Evolutionary conservation across 495 filamentous ascomycete genomes (phyloP), one percentile per base, ranked within the genome.

Genomic region (Massariosphaeria phaeospora): DNA sequence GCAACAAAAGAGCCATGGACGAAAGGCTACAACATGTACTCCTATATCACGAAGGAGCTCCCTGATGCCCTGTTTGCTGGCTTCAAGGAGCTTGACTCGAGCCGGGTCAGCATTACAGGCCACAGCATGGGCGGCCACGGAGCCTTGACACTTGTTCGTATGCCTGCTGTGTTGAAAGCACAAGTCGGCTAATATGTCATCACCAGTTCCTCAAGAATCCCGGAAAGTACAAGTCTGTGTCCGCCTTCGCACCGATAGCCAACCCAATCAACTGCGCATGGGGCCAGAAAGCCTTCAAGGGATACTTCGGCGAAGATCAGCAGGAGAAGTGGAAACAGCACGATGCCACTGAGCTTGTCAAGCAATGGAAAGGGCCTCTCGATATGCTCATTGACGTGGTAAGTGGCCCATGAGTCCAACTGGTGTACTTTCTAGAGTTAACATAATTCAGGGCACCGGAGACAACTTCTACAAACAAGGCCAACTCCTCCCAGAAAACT

Each of bases 71-170:
- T 96, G 8, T 95, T 89, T 69, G 68, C 65, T 11, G 71, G 76
- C 3, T 88, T 86, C 61, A 69, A 75, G 12, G 71, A 81, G 63
- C 69, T 98, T 1, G 90, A 96, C 67, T 44, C 65, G 0, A 71
- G 61, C 13, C 72, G 83, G 0, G 80, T 96, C 30, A 83, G 83
- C 65, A 91, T 98, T 60, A 89, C 84, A 30, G 93, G 93, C 2
- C 93, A 97, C 69, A 85, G 80, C 63, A 98, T 98, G 93, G 93
- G 93, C 62, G 93, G 93, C 0, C 93, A 97, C 70, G 93, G 93
- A 20, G 93, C 93, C 41, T 73, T 98, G 58, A 95, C 89, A 44
- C 70, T 96, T 61, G 81, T 84, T 65, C 39, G 74, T 46, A 44
- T 20, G 20, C 3, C 29, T 17, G 3, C 12, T 15, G 17, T 43